phyloP scores from a whole-genome alignment of 257 asterid genomes.

The Solanum sparsipilum region DNA sequence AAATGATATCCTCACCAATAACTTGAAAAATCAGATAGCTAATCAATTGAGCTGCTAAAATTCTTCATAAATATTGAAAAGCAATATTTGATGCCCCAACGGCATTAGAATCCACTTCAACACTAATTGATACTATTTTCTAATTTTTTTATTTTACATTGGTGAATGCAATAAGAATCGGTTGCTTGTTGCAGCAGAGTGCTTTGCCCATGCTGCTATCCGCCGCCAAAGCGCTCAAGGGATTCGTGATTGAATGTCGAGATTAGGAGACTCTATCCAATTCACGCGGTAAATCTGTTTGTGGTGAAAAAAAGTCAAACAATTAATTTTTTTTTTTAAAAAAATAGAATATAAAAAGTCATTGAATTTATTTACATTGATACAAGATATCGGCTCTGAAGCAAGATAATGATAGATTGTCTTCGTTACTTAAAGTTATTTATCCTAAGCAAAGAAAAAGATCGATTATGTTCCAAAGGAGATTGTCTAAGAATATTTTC shows the following conservation, averaged over 20 bases:
- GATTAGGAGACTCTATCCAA: neutral
- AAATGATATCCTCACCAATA: neutral
- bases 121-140: neutral
- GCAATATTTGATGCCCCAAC: neutral
- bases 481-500: neutral
- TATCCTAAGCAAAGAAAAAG: neutral
- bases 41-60: neutral
- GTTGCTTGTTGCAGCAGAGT: neutral
- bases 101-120: neutral
- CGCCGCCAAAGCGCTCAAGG: neutral
- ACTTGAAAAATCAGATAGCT: neutral
- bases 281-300: neutral
- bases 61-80: neutral
- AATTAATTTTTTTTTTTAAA: too few species aligned
- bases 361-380: too few species aligned
- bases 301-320: too few species aligned
- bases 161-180: neutral
- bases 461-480: neutral
- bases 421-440: neutral
- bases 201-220: neutral
- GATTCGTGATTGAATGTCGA: neutral
- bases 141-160: neutral
- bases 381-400: too few species aligned
- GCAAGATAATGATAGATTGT: neutral
- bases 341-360: too few species aligned